Base-by-base conservation (phyloP, 2,329 filamentous ascomycete genomes). In the Thelonectria blattea region DNA sequence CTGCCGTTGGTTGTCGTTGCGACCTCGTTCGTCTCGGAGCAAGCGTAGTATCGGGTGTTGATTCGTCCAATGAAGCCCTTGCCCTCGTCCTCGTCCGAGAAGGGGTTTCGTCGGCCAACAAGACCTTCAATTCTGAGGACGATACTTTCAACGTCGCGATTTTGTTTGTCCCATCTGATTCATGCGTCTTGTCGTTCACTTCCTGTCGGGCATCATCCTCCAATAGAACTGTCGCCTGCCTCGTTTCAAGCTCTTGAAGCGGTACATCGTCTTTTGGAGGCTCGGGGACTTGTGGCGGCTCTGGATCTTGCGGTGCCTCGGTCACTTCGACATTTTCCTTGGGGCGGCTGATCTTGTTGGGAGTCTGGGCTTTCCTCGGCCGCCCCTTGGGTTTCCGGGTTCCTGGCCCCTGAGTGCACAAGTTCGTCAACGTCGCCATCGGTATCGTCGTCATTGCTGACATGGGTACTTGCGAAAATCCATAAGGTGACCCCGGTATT, bases 351-450 rank as follows among this genome's bases (percentile, higher is more conserved):
- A 20, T 24, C 14, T 15, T 37, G 17, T 32, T 39, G 5, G 34
- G 12, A 2, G 18, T 24, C 20, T 41, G 49, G 20, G 49, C 43
- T 30, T 61, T 66, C 30, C 50, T 67, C 0, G 68, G 68, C 2
- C 73, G 71, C 4, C 76, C 74, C 22, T 65, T 69, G 17, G 56
- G 67, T 54, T 69, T 74, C 9, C 62, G 68, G 12, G 63, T 59
- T 8, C 60, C 51, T 22, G 60, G 61, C 48, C 58, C 72, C 61
- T 34, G 70, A 32, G 42, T 73, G 67, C 53, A 75, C 52, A 68
- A 68, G 52, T 61, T 67, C 30, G 60, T 71, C 62, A 67, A 71
- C n/a, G 62, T 69, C 60, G 34, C 48, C 17, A 56, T 39, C 2
- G 53, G 11, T 22, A 56, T 56, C 10, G n/a, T 37, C 14, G 57